Conservation (phyloP, 768 basidiomycete species). For the Lentinula sp. region DNA sequence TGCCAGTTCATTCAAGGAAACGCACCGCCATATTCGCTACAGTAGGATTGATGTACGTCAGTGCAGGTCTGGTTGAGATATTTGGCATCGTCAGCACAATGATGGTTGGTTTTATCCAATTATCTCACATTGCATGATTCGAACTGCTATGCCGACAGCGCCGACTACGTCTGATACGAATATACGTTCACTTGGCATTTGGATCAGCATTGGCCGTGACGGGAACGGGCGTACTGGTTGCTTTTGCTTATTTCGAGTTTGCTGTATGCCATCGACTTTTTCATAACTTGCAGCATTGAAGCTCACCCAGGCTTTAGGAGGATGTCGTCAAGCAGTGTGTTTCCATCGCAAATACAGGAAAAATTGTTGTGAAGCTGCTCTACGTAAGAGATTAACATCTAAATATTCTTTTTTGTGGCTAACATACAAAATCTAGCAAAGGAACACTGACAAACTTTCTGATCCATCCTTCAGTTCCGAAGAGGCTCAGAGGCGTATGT, state of each 20-base stretch:
- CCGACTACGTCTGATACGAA: slow-evolving; percentile 18
- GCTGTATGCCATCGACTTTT: slow-evolving; percentile 22
- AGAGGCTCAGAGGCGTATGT: slow-evolving; percentile 30
- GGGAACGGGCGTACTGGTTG: slow-evolving; percentile 26
- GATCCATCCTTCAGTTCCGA: slow-evolving; percentile 2
- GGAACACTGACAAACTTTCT: neutral
- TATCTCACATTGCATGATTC: slow-evolving; percentile 10
- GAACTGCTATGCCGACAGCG: slow-evolving; percentile 11
- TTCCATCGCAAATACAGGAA: neutral
- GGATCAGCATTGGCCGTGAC: slow-evolving; percentile 29
- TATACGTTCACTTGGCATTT: slow-evolving; percentile 18
- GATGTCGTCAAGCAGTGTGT: slow-evolving; percentile 6
- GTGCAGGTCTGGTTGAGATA: neutral
- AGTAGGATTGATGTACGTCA: slow-evolving; percentile 1
- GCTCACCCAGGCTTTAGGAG: neutral
- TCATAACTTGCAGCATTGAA: neutral
- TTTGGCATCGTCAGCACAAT: neutral
- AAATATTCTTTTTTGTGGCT: neutral
- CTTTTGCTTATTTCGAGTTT: slow-evolving; percentile 31
- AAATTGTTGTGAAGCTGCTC: slow-evolving; percentile 1
- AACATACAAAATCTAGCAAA: neutral
- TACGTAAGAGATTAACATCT: neutral
- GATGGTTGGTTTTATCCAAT: slow-evolving; percentile 27
- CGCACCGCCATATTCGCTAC: slow-evolving; percentile 1
- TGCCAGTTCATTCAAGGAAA: slow-evolving; percentile 3